A percentile compares a stretch with the other conserved stretches of the same genome.
phyloP scores from a whole-genome alignment of 306 rosid species.

The Castanea sativa region DNA sequence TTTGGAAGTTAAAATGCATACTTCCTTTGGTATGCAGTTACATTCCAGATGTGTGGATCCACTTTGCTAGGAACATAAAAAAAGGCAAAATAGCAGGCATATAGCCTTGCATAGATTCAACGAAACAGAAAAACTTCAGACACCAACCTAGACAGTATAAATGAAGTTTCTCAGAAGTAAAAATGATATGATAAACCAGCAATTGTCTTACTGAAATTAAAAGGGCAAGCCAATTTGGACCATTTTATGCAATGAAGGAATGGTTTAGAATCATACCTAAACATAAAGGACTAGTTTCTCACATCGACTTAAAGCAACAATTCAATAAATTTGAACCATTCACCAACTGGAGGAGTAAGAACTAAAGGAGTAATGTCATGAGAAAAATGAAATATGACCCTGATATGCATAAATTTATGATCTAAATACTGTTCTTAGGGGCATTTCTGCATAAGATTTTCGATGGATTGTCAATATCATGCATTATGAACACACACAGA shows the following conservation, averaged over 20 bases:
- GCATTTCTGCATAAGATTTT: background rate
- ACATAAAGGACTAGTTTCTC: background rate
- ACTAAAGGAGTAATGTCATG: background rate
- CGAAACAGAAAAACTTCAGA: background rate
- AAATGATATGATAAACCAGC: background rate
- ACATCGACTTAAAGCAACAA: background rate
- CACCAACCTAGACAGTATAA: background rate
- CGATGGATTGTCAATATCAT: background rate
- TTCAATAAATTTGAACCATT: background rate
- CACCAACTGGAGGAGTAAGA: background rate
- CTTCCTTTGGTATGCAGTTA: background rate
- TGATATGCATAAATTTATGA: background rate
- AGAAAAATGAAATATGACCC: background rate
- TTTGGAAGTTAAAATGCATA: background rate
- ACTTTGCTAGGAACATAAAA: background rate
- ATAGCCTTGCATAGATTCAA: background rate
- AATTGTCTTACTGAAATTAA: background rate
- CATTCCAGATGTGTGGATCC: background rate
- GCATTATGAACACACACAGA: background rate
- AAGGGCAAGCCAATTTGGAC: background rate
- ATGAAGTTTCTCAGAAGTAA: background rate
- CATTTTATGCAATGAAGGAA: background rate
- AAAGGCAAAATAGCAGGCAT: background rate
- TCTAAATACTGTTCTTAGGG: background rate
- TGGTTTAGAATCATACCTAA: background rate